These are phyloP conservation scores for Bipolaris oryzae DNA, from an alignment of 2,329 filamentous ascomycete genomes.

Conservation along the genomic window DNA sequence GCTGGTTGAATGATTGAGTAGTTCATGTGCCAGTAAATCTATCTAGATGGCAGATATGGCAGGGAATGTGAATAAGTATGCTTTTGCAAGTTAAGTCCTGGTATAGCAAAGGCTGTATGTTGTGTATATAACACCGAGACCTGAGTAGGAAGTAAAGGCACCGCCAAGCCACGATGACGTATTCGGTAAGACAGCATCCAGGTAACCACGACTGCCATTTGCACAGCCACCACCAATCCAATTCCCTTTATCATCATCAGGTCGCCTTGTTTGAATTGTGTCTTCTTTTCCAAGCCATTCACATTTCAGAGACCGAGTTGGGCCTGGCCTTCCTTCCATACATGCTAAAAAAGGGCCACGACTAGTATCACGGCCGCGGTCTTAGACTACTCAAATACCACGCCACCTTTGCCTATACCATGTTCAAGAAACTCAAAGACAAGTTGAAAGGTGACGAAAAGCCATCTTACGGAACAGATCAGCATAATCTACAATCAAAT, in stretches of 20 bases:
- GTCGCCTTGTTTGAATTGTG: not conserved
- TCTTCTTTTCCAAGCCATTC: not conserved
- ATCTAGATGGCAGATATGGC: constrained; percentile 26
- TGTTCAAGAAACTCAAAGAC: constrained; percentile 47
- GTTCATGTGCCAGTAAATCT: constrained; percentile 50
- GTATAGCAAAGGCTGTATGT: no score
- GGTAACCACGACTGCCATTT: not conserved
- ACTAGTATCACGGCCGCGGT: not conserved
- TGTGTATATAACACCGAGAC: not conserved
- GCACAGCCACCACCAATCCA: constrained; percentile 14
- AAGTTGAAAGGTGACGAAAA: constrained; percentile 41
- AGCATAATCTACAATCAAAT: constrained; percentile 33
- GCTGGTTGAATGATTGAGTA: constrained; percentile 56
- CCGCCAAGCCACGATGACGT: constrained; percentile 21
- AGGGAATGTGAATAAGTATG: constrained; percentile 7
- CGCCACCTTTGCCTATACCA: constrained; percentile 12
- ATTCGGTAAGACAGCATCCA: constrained; percentile 4
- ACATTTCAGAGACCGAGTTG: not conserved
- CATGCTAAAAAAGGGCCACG: not conserved
- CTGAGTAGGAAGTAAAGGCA: not conserved
- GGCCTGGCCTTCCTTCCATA: not conserved
- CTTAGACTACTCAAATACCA: not conserved
- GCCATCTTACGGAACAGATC: constrained; percentile 22
- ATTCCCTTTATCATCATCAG: constrained; percentile 6
- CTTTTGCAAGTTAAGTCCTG: no score